These are phyloP conservation scores for Cenchrus americanus DNA, from an alignment of 176 grass and related monocot genomes.

Conservation along the genomic window DNA sequence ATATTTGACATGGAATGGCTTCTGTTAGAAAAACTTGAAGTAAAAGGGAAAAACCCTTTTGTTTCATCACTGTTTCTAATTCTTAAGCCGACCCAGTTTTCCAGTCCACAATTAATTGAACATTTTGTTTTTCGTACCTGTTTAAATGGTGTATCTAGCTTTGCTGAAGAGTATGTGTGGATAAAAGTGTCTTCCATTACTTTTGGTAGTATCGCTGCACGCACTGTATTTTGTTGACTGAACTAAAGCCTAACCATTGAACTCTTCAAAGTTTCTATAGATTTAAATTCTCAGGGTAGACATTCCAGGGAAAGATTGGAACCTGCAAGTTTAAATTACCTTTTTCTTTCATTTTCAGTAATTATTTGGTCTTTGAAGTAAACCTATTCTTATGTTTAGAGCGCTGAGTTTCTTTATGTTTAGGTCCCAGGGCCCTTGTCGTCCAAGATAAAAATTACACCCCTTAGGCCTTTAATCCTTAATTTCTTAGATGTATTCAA, in stretches of 20 bases:
- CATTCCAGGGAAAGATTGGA: background rate
- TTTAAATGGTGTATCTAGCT: background rate
- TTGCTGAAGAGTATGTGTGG: background rate
- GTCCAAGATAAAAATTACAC: background rate
- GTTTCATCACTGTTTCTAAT: background rate
- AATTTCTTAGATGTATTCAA: background rate
- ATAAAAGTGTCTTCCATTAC: background rate
- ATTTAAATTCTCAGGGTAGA: background rate
- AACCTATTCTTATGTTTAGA: background rate
- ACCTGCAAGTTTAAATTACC: background rate
- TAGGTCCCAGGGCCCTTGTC: background rate
- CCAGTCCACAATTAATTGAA: background rate
- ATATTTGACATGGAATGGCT: background rate
- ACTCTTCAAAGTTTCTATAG: slow-evolving; percentile 1
- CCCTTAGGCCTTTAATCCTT: background rate
- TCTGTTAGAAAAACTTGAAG: background rate
- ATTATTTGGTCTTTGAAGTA: background rate
- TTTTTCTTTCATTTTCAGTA: background rate
- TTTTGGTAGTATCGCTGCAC: background rate
- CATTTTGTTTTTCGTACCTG: too few relatives aligned
- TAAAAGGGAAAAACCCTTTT: background rate
- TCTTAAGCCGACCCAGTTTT: background rate
- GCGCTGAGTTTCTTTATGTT: background rate
- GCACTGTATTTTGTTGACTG: background rate
- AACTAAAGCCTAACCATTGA: background rate